Evolutionary conservation across 352 stramenopile genomes (phyloP), one percentile per base, ranked within the genome.

Genomic region (Pythium oligandrum): DNA sequence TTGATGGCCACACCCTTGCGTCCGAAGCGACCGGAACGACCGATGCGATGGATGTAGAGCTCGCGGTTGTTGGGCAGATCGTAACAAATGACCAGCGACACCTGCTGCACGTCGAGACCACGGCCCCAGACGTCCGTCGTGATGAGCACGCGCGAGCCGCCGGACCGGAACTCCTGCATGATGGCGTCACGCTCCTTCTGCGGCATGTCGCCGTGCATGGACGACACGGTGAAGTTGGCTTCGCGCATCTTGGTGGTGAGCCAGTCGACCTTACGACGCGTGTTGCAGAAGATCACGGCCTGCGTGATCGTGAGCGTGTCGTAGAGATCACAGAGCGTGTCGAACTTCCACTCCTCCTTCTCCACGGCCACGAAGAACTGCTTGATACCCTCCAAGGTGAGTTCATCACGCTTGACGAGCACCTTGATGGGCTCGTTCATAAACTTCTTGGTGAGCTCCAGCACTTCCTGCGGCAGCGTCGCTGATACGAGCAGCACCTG

Each of bases 251-350:
- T 98, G 34, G 75, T 71, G 33, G 93, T 95, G 17, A 99, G 73
- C 96, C 96, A 99, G 70, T 98, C 97, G 37, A 99, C 97, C 84
- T 99, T 99, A 81, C 95, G 88, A 63, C 96, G 77, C 49, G 96
- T 99, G 83, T 99, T 99, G 79, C 97, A 99, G 83, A 99, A 99
- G 60, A 99, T 99, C 70, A 99, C 98, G 51, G 97, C 97, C 73
- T 99, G 96, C 56, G 97, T 99, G 72, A 99, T 99, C 51, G 97
- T 99, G 44, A 99, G 78, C 53, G 96, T 99, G 70, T 99, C 96
- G 85, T 99, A 99, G 57, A 99, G 70, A 90, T 99, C 97, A 76
- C 96, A 99, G 34, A 99, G 85, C 51, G 97, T 99, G 63, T 99
- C 97, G 57, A 99, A 96, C 79, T 99, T 99, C 96, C 97, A 99